Conservation (phyloP, 2,329 filamentous ascomycete species). For the Ophiostoma sp. region DNA sequence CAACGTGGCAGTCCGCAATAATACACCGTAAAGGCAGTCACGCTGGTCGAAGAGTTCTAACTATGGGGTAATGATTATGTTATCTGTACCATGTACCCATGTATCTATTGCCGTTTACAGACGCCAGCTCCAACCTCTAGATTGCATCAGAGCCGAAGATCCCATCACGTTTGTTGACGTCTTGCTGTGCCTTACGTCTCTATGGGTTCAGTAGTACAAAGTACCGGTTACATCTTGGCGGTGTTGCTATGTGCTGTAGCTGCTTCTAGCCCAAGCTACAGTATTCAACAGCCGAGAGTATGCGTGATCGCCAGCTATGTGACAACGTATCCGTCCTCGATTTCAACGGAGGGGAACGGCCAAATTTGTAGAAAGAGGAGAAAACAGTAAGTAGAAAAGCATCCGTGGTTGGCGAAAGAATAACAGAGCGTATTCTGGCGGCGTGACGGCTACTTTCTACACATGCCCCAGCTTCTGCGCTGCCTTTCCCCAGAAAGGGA, state of each 20-base stretch:
- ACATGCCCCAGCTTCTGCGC: not conserved
- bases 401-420: too few species aligned
- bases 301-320: constrained; percentile 6
- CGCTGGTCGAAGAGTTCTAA: not conserved
- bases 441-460: constrained; percentile 1
- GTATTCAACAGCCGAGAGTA: not conserved
- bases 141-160: constrained; percentile 11
- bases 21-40: not conserved
- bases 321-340: not conserved
- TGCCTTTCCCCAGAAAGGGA: not conserved
- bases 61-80: constrained; percentile 27
- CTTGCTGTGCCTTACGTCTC: not conserved
- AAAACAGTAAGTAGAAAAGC: not conserved
- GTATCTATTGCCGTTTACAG: not conserved
- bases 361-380: not conserved
- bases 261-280: not conserved
- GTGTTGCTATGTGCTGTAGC: not conserved
- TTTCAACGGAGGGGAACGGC: not conserved
- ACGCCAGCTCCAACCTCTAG: not conserved
- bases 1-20: not conserved
- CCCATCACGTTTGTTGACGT: constrained; percentile 8
- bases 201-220: not conserved
- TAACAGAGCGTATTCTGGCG: not conserved
- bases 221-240: too few species aligned
- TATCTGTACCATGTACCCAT: constrained; percentile 8